A percentile compares a stretch with the other conserved stretches of the same genome.
These are phyloP conservation scores for Yarrowia yakushimensis DNA, from an alignment of 805 yeast genomes.

Conservation along the genomic window DNA sequence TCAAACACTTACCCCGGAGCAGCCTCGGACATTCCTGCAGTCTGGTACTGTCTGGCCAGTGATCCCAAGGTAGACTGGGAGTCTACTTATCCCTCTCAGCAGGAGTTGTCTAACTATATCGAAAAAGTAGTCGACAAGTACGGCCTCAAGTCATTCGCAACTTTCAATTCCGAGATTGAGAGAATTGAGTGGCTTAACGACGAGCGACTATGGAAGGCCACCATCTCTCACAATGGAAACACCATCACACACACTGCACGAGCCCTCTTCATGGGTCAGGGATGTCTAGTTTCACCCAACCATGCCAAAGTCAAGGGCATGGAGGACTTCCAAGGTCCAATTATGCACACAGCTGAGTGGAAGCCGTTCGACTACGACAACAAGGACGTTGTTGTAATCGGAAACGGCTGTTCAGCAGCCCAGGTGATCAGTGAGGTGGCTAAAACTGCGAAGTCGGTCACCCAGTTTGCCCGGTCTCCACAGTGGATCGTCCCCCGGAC, in stretches of 20 bases:
- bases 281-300: constrained; percentile 26
- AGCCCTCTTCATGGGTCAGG: constrained; percentile 26
- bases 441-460: constrained; percentile 21
- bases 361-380: constrained; percentile 22
- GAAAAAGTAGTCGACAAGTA: constrained; percentile 26
- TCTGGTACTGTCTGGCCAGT: constrained; percentile 29
- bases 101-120: constrained; percentile 27
- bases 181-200: constrained; percentile 27
- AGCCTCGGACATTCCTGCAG: constrained; percentile 30
- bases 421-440: constrained; percentile 25
- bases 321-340: constrained; percentile 27
- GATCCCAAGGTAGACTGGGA: constrained; percentile 29
- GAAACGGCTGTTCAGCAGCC: constrained; percentile 28
- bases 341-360: constrained; percentile 29
- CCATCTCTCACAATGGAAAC: constrained; percentile 19
- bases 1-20: constrained; percentile 31
- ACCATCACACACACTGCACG: constrained; percentile 22
- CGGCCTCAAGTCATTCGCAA: constrained; percentile 21
- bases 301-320: constrained; percentile 27
- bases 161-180: constrained; percentile 8
- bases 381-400: constrained; percentile 26
- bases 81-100: constrained; percentile 26
- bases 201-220: constrained; percentile 24
- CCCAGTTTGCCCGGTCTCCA: constrained; percentile 29
- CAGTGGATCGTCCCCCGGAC: constrained; percentile 29